These are phyloP conservation scores for Panellus pusillus DNA, from an alignment of 768 basidiomycete genomes.

Conservation along the genomic window DNA sequence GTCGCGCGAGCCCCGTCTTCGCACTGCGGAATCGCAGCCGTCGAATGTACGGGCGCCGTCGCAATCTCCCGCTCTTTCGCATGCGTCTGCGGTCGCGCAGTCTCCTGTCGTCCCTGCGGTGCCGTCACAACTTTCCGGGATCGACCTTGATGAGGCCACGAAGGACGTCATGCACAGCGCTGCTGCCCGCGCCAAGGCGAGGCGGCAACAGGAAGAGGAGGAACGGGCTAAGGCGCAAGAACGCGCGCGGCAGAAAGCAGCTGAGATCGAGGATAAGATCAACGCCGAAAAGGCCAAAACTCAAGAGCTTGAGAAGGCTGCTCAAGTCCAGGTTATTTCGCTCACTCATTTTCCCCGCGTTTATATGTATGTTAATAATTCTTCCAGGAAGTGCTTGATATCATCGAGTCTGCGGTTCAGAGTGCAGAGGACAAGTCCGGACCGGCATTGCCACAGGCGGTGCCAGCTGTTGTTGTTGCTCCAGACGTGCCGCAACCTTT, in stretches of 20 bases:
- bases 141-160: slow-evolving; percentile 63
- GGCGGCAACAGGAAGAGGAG: slow-evolving; percentile 81
- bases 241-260: slow-evolving; percentile 77
- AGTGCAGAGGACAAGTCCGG: slow-evolving; percentile 8
- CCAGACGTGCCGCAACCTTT: slow-evolving; percentile 1
- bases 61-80: slow-evolving; percentile 46
- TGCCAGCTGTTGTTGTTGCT: background rate
- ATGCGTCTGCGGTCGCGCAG: slow-evolving; percentile 43
- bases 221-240: slow-evolving; percentile 79
- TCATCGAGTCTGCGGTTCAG: slow-evolving; percentile 19
- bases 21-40: slow-evolving; percentile 26
- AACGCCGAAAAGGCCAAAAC: slow-evolving; percentile 40
- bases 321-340: slow-evolving; percentile 11
- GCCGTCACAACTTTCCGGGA: slow-evolving; percentile 31
- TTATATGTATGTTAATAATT: background rate
- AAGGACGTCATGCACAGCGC: slow-evolving; percentile 82
- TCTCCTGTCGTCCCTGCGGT: slow-evolving; percentile 27
- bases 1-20: slow-evolving; percentile 43
- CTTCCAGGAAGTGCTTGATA: slow-evolving; percentile 19
- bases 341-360: background rate
- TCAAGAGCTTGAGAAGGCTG: slow-evolving; percentile 14
- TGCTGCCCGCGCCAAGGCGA: slow-evolving; percentile 78
- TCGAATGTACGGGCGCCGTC: slow-evolving; percentile 34
- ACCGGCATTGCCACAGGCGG: background rate
- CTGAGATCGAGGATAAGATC: slow-evolving; percentile 70